These are phyloP conservation scores for Fusarium praegraminearum DNA, from an alignment of 2,329 filamentous ascomycete species.

Conservation along the genomic window DNA sequence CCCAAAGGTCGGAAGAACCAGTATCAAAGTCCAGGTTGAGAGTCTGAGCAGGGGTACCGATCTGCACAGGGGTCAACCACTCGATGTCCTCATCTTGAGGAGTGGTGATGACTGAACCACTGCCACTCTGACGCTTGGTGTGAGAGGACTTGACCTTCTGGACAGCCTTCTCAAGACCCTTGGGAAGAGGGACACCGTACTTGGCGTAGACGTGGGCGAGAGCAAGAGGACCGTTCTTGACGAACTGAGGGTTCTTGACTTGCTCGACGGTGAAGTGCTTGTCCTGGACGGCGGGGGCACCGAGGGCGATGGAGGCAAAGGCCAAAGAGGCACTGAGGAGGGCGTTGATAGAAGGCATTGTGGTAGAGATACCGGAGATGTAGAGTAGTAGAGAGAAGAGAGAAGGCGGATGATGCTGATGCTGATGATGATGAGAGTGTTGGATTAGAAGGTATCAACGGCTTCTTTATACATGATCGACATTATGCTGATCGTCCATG, in stretches of 20 bases:
- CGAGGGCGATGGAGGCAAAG: constrained; percentile 35
- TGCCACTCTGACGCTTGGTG: constrained; percentile 49
- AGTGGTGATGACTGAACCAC: constrained; percentile 36
- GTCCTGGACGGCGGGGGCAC: constrained; percentile 28
- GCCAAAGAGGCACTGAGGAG: constrained; percentile 39
- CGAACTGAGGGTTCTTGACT: constrained; percentile 53
- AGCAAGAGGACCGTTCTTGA: constrained; percentile 51
- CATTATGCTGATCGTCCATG: neutral
- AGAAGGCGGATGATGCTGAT: constrained; percentile 8
- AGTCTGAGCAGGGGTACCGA: constrained; percentile 59
- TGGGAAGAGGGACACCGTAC: constrained; percentile 52
- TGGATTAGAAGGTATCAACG: neutral
- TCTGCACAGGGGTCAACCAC: constrained; percentile 56
- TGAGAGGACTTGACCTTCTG: constrained; percentile 30
- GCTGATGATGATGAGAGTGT: neutral
- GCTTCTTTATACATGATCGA: neutral
- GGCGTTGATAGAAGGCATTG: constrained; percentile 28
- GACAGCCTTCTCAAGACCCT: constrained; percentile 47
- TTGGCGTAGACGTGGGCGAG: constrained; percentile 54
- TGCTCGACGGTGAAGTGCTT: constrained; percentile 51
- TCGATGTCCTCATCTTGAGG: constrained; percentile 52
- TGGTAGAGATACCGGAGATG: neutral
- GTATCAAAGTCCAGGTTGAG: constrained; percentile 61
- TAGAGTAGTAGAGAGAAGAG: neutral
- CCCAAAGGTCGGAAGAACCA: constrained; percentile 62